Evolutionary conservation across 139 green algal species (phyloP), one percentile per base, ranked within the genome.

Genomic region (Desmodesmus armatus): DNA sequence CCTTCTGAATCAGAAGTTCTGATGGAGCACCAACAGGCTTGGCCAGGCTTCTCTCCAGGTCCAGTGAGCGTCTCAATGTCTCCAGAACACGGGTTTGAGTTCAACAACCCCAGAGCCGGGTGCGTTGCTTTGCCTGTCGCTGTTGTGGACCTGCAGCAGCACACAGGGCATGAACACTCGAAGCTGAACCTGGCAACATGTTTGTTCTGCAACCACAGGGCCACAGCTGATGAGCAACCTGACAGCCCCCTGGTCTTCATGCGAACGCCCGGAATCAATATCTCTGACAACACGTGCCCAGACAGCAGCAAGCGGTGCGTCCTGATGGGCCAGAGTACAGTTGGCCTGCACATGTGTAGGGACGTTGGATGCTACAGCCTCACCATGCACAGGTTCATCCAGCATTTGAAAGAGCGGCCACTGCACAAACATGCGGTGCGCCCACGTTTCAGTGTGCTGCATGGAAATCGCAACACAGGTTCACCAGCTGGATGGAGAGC

Each of bases 391-490:
- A 69, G 7, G 47, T 55, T 55, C 9, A 21, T 13, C 47, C 47
- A 55, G 47, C 47, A 55, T 21, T 55, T 55, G 47, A 13, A 21
- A 31, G 19, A 25, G 9, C 63, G 21, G 63, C 63, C 25, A 72
- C 63, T 43, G 25, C 63, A 33, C 9, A 19, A 40, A n/a, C n/a
- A n/a, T n/a, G n/a, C n/a, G n/a, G n/a, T n/a, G 58, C 19, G 58
- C 27, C 29, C 23, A 67, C 58, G 19, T 31, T 11, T 17, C 29
- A 25, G n/a, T 35, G 23, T 67, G 19, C 55, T 53, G 40, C 71
- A 31, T 80, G 73, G 47, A 55, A n/a, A n/a, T n/a, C n/a, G n/a
- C n/a, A n/a, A n/a, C n/a, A 35, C 73, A 80, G 73, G 55, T 82
- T 82, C 40, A 62, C 37, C 11, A 55, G 55, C 55, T 82, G 76